Conservation (phyloP, 495 filamentous ascomycete species). For the Aspergillus funiculosus region DNA sequence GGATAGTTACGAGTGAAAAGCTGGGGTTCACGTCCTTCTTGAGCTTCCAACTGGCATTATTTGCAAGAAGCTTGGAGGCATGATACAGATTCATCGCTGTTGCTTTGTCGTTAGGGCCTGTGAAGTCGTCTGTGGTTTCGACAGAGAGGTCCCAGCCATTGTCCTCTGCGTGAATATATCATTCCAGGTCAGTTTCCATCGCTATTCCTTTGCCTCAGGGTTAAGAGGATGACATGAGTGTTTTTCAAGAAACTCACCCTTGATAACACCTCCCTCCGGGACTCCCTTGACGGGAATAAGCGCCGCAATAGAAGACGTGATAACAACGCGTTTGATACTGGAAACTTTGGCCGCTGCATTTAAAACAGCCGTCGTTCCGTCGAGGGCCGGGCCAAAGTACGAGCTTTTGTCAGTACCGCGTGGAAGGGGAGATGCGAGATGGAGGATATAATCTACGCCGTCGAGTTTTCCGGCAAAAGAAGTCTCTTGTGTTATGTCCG, state of each 20-base stretch:
- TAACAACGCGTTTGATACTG: conserved; percentile 32
- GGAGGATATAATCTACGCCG: conserved; percentile 35
- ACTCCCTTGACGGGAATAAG: conserved; percentile 26
- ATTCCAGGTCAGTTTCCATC: no score
- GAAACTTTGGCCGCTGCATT: conserved; percentile 24
- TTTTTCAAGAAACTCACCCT: conserved; percentile 21
- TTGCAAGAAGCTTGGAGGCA: conserved; percentile 28
- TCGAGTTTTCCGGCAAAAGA: conserved; percentile 27
- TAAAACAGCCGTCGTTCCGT: conserved; percentile 29
- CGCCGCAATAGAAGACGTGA: conserved; percentile 31
- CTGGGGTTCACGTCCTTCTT: conserved; percentile 20
- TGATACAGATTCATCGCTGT: conserved; percentile 23
- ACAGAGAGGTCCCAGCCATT: conserved; percentile 29
- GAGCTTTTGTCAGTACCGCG: conserved; percentile 22
- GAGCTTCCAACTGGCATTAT: conserved; percentile 28
- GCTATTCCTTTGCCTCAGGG: not conserved
- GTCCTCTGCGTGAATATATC: conserved; percentile 19
- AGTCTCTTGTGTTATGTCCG: conserved; percentile 27
- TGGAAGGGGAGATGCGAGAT: conserved; percentile 37
- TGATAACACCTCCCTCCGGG: conserved; percentile 22
- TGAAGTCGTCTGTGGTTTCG: conserved; percentile 20
- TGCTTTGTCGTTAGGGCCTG: conserved; percentile 9
- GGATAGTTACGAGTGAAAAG: conserved; percentile 25
- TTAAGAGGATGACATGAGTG: no score
- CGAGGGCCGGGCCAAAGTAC: conserved; percentile 29